These are phyloP conservation scores for Beauveria pseudobassiana DNA, from an alignment of 2,329 filamentous ascomycete species.

Conservation along the genomic window DNA sequence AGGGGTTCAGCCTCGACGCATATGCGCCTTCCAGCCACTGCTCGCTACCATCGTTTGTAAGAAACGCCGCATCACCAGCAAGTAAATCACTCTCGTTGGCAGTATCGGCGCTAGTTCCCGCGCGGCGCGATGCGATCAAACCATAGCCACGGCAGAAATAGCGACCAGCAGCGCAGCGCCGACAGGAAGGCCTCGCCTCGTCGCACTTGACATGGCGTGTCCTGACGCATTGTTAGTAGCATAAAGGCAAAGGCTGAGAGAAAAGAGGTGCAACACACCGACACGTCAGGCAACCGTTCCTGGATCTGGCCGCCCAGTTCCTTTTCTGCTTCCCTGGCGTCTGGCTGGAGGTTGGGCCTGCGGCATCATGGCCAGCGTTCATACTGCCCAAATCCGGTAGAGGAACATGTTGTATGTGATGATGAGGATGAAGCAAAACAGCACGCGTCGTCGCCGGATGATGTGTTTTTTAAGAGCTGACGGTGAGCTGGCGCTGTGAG, in stretches of 20 bases:
- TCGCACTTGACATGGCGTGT: neutral
- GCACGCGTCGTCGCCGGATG: too few species aligned
- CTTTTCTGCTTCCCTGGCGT: too few species aligned
- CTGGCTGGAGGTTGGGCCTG: too few species aligned
- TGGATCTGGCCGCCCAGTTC: neutral
- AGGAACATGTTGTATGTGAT: too few species aligned
- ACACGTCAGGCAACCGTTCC: neutral
- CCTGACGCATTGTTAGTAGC: neutral
- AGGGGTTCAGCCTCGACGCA: neutral
- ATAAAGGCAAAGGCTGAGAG: neutral
- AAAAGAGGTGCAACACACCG: neutral
- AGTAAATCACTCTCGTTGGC: too few species aligned
- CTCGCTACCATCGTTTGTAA: neutral
- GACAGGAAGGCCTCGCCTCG: neutral
- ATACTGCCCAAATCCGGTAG: too few species aligned
- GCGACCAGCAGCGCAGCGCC: neutral
- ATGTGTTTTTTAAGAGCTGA: too few species aligned
- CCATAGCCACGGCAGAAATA: neutral
- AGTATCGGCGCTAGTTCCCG: too few species aligned
- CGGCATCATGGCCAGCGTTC: too few species aligned
- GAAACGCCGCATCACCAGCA: too few species aligned
- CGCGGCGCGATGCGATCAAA: neutral
- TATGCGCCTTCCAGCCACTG: neutral
- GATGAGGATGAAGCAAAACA: too few species aligned
- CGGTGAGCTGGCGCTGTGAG: too few species aligned